Base-by-base conservation (phyloP, 1,284 basidiomycete genomes). In the Tilletiopsis washingtonensis region DNA sequence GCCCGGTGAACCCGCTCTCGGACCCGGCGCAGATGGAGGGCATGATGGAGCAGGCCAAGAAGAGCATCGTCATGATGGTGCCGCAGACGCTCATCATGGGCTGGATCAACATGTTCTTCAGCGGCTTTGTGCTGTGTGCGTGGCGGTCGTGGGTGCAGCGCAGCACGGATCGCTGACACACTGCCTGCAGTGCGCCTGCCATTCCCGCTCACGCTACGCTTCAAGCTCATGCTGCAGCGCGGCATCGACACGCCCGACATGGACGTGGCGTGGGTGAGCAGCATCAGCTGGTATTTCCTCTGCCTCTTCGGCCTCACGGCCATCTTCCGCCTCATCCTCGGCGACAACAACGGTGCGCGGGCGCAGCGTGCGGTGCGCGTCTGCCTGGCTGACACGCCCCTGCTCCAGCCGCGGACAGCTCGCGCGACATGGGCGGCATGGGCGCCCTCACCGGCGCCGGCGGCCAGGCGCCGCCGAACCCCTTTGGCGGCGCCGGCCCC, bases 21-120 rank as follows among this genome's bases (percentile, higher is more conserved):
- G 91, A 98, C 76, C 88, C 89, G 5, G 81, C 81, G 34, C 83
- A 84, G 43, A 96, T 98, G 91, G 94, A 98, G 57, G 85, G 85
- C 24, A 94, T 98, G 89, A 94, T 98, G 91, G 82, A 91, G 25
- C 88, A 88, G 45, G 88, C 98, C 86, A 98, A 97, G 79, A 94
- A 93, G 45, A 93, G 97, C 76, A 91, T 91, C 79, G 91, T 97
- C 47, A 71, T 71, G 67, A 74, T 74, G 72, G 62, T 74, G 20
- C 72, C 72, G 4, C 72, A 74, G 50, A 97, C 97, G 84, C 80
- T 97, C 58, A 91, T 98, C 66, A 98, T 98, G 94, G 93, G 91
- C 57, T 98, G 94, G 88, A 94, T 99, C 78, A 96, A 93, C 76
- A 91, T 93, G 75, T 98, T 98, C 82, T 98, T 98, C 77, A 87